Base-by-base conservation (phyloP, 371 early-diverging fungal genomes). In the Pancytospora philotis region DNA sequence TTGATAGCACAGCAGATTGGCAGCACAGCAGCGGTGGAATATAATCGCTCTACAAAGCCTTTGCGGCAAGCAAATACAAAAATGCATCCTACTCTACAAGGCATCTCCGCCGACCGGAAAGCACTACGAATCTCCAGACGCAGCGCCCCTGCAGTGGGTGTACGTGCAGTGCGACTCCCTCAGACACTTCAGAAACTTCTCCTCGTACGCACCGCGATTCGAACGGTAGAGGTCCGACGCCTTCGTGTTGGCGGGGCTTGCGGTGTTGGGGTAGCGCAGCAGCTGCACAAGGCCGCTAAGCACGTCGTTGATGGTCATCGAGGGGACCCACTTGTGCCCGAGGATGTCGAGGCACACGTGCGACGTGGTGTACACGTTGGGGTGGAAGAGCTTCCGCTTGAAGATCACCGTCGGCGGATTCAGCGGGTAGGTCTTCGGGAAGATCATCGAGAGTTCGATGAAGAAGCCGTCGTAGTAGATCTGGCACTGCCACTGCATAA, bases 321-420 rank as follows among this genome's bases (percentile, higher is more conserved):
- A 63, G 31, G 79, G 74, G 37, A 72, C 69, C 78, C 81, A 80
- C 39, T 68, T 77, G 49, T 69, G 71, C 30, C 53, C 69, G 3
- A 80, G 51, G 49, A 80, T 65, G 59, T 80, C 81, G 22, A 80
- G 49, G 55, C 81, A 80, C 0, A 80, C 73, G n/a, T 57, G 51
- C 0, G 72, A 72, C 45, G 74, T 73, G 28, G 70, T 39, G 64
- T 78, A 80, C 2, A 80, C 70, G 68, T 80, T 80, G 13, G 81
- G 81, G 61, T 80, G 79, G 55, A 63, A 80, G 1, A 80, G 76
- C 4, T 48, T 34, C 13, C 67, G 32, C 27, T 68, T 56, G 68
- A 80, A 80, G 4, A 50, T 50, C 25, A 70, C 67, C 30, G 65
- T 41, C 50, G 81, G 81, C 0, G 81, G 81, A 27, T 48, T 45